Evolutionary conservation across 768 basidiomycete species (phyloP).

Genomic region (Suillus fuscotomentosus): DNA sequence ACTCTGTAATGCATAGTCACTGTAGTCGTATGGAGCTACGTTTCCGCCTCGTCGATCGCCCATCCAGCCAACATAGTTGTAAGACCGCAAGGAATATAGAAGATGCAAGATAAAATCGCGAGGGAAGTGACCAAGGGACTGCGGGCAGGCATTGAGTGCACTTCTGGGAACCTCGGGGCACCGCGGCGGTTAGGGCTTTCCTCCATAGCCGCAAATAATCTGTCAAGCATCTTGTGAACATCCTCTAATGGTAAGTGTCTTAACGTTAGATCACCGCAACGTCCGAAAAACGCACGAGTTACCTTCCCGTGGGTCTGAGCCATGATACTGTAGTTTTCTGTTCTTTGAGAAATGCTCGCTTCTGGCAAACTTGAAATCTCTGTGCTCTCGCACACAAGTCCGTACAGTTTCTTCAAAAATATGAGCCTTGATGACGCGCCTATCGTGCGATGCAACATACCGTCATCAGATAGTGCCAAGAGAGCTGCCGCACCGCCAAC

Average conservation of each 20-base stretch:
- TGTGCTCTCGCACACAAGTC: not conserved
- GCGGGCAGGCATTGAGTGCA: not conserved
- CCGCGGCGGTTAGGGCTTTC: not conserved
- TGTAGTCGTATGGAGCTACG: no score
- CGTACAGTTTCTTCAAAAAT: not conserved
- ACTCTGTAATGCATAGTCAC: no score
- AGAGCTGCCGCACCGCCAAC: not conserved
- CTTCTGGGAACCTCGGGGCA: not conserved
- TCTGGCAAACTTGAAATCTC: not conserved
- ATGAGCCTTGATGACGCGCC: not conserved
- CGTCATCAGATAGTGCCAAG: not conserved
- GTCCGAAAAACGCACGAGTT: not conserved
- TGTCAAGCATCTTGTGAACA: constrained; percentile 1
- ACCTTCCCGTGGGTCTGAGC: not conserved
- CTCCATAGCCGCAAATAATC: constrained; percentile 1
- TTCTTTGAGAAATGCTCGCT: not conserved
- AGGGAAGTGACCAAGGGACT: not conserved
- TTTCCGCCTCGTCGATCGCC: not conserved
- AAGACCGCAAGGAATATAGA: not conserved
- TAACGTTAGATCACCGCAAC: not conserved
- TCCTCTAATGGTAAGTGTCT: not conserved
- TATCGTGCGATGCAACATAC: not conserved
- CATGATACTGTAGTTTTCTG: not conserved
- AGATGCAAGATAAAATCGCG: not conserved
- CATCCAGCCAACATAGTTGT: not conserved